Percentiles rank a stretch among this genome's conserved stretches.
These are phyloP conservation scores for Oropetium thomaeum DNA, from an alignment of 176 grass and related monocot species.

Conservation along the genomic window DNA sequence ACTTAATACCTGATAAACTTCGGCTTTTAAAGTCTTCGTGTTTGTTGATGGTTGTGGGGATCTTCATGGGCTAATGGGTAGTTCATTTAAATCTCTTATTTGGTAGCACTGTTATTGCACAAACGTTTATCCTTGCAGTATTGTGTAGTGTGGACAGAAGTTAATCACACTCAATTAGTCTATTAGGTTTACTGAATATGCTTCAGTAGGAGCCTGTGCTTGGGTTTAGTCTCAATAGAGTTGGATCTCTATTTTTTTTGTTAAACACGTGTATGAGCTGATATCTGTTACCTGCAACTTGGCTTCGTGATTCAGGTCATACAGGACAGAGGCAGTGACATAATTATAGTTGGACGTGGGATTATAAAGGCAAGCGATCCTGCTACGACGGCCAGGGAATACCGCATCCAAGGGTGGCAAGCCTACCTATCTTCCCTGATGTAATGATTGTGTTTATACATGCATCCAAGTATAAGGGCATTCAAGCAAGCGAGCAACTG, in stretches of 20 bases:
- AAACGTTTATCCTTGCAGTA: not conserved
- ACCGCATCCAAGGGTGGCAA: constrained; percentile 69
- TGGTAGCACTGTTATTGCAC: not conserved
- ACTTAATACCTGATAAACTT: not conserved
- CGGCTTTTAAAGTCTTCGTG: not conserved
- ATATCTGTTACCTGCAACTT: not conserved
- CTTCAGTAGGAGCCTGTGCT: not conserved
- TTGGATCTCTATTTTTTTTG: no score
- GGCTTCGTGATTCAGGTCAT: constrained; percentile 53
- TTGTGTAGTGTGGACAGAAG: not conserved
- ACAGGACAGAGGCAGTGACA: constrained; percentile 73
- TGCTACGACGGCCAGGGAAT: constrained; percentile 47
- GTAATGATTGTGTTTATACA: constrained; percentile 16
- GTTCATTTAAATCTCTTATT: not conserved
- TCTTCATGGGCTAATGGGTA: not conserved
- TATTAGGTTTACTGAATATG: not conserved
- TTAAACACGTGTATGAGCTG: not conserved
- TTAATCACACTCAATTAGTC: no score
- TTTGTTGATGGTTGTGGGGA: not conserved
- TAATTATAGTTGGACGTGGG: constrained; percentile 78
- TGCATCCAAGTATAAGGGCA: not conserved
- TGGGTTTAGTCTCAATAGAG: not conserved
- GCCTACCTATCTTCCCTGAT: constrained; percentile 58
- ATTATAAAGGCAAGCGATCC: constrained; percentile 73
- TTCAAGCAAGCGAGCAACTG: not conserved